phyloP scores from a whole-genome alignment of 2,329 filamentous ascomycete genomes.

The Blastomyces emzantsi region DNA sequence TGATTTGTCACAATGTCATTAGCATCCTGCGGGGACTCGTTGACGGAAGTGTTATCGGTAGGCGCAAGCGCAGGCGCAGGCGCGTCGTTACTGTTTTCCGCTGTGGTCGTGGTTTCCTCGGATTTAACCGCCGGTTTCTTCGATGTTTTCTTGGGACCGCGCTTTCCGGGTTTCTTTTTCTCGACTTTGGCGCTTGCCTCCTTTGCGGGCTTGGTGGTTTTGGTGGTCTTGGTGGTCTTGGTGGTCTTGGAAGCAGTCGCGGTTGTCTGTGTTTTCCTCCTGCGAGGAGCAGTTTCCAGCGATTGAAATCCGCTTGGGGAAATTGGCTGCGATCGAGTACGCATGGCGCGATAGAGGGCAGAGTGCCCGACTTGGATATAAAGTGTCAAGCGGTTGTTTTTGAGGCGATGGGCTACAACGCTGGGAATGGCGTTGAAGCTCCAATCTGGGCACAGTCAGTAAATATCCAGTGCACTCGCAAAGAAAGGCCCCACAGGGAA shows the following conservation, averaged over 20 bases:
- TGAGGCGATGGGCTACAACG: not conserved
- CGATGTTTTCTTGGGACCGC: constrained; percentile 16
- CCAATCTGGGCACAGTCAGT: not conserved
- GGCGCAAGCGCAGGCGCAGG: not conserved
- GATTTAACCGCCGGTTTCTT: constrained; percentile 8
- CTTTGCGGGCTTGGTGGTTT: constrained; percentile 11
- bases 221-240: constrained; percentile 13
- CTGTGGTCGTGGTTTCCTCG: not conserved
- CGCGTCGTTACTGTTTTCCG: not conserved
- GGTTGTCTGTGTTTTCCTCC: constrained; percentile 13
- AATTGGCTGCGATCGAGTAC: constrained; percentile 31
- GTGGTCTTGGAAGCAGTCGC: constrained; percentile 16
- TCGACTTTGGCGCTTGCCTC: constrained; percentile 12
- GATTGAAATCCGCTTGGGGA: constrained; percentile 28
- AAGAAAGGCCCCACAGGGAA: not conserved
- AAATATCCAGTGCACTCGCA: not conserved
- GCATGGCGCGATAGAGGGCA: constrained; percentile 22
- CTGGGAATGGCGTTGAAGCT: not conserved
- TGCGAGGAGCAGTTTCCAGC: constrained; percentile 21
- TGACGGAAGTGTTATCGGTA: not conserved
- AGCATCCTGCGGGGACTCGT: not conserved
- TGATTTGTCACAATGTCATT: not conserved
- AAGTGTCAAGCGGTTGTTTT: not conserved
- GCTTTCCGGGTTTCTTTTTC: constrained; percentile 10
- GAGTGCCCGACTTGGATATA: not conserved